Evolutionary conservation across 2,329 filamentous ascomycete genomes (phyloP).

Genomic region (Ascochyta koolunga): DNA sequence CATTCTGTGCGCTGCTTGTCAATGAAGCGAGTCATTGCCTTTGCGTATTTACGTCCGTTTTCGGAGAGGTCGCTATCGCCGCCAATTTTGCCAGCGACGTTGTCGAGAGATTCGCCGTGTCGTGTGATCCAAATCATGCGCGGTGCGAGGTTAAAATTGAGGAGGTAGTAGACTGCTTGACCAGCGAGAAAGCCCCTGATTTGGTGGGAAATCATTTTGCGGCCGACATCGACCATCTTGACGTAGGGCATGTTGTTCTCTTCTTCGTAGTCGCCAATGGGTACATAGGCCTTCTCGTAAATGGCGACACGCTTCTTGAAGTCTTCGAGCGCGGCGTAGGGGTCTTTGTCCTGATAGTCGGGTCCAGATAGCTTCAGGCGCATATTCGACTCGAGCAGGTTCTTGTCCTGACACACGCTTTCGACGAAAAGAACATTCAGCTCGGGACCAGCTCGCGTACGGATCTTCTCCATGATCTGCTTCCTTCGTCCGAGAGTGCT

Average conservation of each 20-base stretch:
- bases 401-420: conserved; percentile 85
- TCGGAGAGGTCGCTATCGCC: conserved; percentile 86
- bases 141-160: conserved; percentile 95
- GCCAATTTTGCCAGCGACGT: conserved; percentile 85
- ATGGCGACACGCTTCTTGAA: conserved; percentile 92
- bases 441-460: conserved; percentile 78
- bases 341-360: conserved; percentile 95
- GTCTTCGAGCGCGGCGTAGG: conserved; percentile 79
- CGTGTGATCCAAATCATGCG: conserved; percentile 98
- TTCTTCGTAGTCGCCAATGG: conserved; percentile 90
- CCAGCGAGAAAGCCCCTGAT: conserved; percentile 90
- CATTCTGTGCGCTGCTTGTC: conserved; percentile 79
- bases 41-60: conserved; percentile 79
- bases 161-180: conserved; percentile 90
- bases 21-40: conserved; percentile 82
- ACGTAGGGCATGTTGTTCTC: conserved; percentile 91
- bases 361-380: conserved; percentile 93
- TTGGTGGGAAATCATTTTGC: conserved; percentile 90
- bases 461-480: conserved; percentile 82
- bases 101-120: conserved; percentile 90
- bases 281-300: conserved; percentile 93
- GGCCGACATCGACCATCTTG: conserved; percentile 95
- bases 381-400: conserved; percentile 93
- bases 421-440: conserved; percentile 95
- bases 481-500: conserved; percentile 87